Evolutionary conservation across 192 early-diverging fungal species (phyloP).

Genomic region (Coemansia sp.): DNA sequence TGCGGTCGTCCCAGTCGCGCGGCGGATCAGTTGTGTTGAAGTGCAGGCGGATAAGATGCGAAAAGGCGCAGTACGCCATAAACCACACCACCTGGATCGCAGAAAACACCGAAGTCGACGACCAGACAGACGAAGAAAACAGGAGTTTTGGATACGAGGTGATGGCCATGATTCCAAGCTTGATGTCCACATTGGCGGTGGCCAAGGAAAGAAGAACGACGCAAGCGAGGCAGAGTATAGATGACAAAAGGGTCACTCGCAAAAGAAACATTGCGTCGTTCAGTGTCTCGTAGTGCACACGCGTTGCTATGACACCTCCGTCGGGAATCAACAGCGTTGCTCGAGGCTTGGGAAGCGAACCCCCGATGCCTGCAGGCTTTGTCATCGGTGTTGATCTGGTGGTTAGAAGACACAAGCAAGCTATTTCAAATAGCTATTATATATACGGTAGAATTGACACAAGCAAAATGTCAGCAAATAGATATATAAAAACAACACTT

Average conservation of each 20-base stretch:
- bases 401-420: too few relatives aligned
- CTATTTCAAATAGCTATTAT: background rate
- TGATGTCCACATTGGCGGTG: slow-evolving; percentile 45
- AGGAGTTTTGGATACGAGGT: slow-evolving; percentile 49
- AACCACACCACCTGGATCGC: slow-evolving; percentile 54
- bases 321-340: slow-evolving; percentile 51
- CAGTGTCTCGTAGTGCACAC: slow-evolving; percentile 52
- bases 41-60: slow-evolving; percentile 42
- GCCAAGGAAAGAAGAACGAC: slow-evolving; percentile 45
- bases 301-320: slow-evolving; percentile 45
- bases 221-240: slow-evolving; percentile 31
- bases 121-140: slow-evolving; percentile 49
- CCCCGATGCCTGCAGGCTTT: background rate
- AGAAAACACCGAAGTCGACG: slow-evolving; percentile 48
- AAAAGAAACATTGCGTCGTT: slow-evolving; percentile 52
- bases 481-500: too few relatives aligned
- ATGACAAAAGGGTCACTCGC: slow-evolving; percentile 32
- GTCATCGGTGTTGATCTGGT: background rate
- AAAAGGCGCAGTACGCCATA: slow-evolving; percentile 49
- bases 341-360: slow-evolving; percentile 22
- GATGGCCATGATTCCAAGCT: slow-evolving; percentile 35
- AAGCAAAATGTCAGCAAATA: too few relatives aligned
- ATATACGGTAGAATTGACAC: background rate
- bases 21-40: slow-evolving; percentile 52
- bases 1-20: slow-evolving; percentile 54